phyloP scores from a whole-genome alignment of 257 asterid species.

The Fraxinus quadrangulata region DNA sequence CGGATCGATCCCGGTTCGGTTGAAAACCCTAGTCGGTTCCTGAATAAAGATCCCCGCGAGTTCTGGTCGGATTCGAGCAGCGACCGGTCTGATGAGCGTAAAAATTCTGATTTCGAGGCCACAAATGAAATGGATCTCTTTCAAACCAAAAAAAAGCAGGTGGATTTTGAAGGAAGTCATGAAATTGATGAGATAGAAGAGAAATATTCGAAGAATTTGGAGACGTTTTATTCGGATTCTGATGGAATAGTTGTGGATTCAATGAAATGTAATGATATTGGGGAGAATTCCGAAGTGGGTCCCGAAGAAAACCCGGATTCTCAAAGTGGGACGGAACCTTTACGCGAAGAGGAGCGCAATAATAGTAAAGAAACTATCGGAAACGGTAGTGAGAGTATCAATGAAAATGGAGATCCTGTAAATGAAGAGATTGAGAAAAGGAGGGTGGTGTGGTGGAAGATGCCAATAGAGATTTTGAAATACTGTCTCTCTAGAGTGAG shows the following conservation, averaged over 20 bases:
- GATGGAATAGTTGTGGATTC: conserved; percentile 36
- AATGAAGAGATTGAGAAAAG: conserved; percentile 50
- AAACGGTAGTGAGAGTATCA: conserved; percentile 30
- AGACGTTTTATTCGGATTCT: conserved; percentile 26
- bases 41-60: conserved; percentile 45
- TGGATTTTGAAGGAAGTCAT: conserved; percentile 35
- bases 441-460: conserved; percentile 87
- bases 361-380: conserved; percentile 26
- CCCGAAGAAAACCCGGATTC: conserved; percentile 24
- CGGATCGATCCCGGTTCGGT: conserved; percentile 81
- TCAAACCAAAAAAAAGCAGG: conserved; percentile 27
- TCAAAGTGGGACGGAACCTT: conserved; percentile 29
- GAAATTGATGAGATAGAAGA: conserved; percentile 33
- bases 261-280: conserved; percentile 29
- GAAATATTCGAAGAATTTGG: conserved; percentile 36
- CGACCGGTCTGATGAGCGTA: conserved; percentile 58
- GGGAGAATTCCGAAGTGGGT: conserved; percentile 28
- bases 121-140: conserved; percentile 30
- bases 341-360: conserved; percentile 25
- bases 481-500: conserved; percentile 63
- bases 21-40: conserved; percentile 43
- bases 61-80: conserved; percentile 81
- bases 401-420: conserved; percentile 25
- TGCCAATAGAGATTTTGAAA: conserved; percentile 72
- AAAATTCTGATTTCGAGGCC: conserved; percentile 43